A percentile compares a stretch with the other conserved stretches of the same genome.
Evolutionary conservation across 768 basidiomycete genomes (phyloP).

Genomic region (Suillus lakei): DNA sequence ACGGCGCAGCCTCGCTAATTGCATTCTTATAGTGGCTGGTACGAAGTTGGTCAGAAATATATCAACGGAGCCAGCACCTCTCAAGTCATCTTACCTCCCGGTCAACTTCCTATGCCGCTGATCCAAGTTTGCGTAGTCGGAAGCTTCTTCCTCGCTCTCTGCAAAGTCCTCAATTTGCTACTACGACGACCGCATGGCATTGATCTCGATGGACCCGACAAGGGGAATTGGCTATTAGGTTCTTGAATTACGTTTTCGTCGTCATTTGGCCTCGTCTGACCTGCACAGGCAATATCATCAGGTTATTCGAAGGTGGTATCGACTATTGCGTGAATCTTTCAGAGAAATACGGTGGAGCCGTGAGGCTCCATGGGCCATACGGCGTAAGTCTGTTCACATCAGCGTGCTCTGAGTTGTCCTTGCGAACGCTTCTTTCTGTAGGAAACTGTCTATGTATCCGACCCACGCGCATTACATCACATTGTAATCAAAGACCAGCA

Average conservation of each 20-base stretch:
- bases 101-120: not conserved
- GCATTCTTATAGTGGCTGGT: not conserved
- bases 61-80: too few species aligned
- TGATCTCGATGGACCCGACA: not conserved
- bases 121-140: not conserved
- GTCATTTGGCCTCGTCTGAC: not conserved
- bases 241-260: not conserved
- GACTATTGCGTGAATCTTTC: conserved; percentile 36
- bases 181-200: not conserved
- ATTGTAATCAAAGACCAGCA: conserved; percentile 54
- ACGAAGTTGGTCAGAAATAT: not conserved
- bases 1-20: too few species aligned
- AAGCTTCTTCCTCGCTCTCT: not conserved
- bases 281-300: conserved; percentile 37
- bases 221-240: not conserved
- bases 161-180: not conserved
- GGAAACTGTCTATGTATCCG: conserved; percentile 52
- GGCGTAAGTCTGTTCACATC: conserved; percentile 39
- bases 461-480: conserved; percentile 52
- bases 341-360: conserved; percentile 45
- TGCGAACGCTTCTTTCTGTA: conserved; percentile 1
- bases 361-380: conserved; percentile 50
- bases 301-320: conserved; percentile 42
- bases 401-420: conserved; percentile 1
- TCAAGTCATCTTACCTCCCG: not conserved